phyloP scores from a whole-genome alignment of 2,329 filamentous ascomycete species.

The Pleoardoris graminearum region DNA sequence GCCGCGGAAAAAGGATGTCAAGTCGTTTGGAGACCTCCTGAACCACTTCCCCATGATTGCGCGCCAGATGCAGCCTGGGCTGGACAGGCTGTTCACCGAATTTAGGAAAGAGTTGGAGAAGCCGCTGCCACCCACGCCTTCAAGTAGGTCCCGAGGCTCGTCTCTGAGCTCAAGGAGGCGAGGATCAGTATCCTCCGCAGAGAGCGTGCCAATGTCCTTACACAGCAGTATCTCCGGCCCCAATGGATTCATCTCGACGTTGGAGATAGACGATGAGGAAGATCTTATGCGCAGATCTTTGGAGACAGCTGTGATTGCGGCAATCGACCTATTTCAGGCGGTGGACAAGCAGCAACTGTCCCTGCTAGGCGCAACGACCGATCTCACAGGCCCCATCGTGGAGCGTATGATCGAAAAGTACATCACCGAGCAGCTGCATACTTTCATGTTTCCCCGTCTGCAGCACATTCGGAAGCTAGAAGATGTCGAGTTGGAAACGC shows the following conservation, averaged over 20 bases:
- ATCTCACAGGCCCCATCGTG: slow-evolving; percentile 87
- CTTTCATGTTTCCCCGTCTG: slow-evolving; percentile 81
- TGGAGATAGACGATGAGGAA: slow-evolving; percentile 85
- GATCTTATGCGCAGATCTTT: slow-evolving; percentile 85
- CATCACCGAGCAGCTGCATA: slow-evolving; percentile 88
- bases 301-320: slow-evolving; percentile 88
- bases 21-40: slow-evolving; percentile 85
- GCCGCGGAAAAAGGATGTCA: slow-evolving; percentile 84
- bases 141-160: slow-evolving; percentile 42
- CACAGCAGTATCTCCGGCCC: slow-evolving; percentile 44
- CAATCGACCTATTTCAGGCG: slow-evolving; percentile 92
- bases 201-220: slow-evolving; percentile 41
- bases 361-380: slow-evolving; percentile 86
- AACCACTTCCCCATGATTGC: slow-evolving; percentile 95
- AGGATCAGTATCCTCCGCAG: slow-evolving; percentile 41
- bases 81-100: slow-evolving; percentile 87
- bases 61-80: slow-evolving; percentile 88
- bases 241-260: slow-evolving; percentile 44
- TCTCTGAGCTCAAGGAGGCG: slow-evolving; percentile 40
- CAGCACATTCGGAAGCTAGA: slow-evolving; percentile 77
- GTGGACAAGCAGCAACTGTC: slow-evolving; percentile 97
- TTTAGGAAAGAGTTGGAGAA: slow-evolving; percentile 85
- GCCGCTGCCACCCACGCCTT: slow-evolving; percentile 74
- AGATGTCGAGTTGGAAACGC: slow-evolving; percentile 83
- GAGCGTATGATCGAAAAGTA: slow-evolving; percentile 95